Conservation (phyloP, 345 rosid species). For the Linum usitatissimum region DNA sequence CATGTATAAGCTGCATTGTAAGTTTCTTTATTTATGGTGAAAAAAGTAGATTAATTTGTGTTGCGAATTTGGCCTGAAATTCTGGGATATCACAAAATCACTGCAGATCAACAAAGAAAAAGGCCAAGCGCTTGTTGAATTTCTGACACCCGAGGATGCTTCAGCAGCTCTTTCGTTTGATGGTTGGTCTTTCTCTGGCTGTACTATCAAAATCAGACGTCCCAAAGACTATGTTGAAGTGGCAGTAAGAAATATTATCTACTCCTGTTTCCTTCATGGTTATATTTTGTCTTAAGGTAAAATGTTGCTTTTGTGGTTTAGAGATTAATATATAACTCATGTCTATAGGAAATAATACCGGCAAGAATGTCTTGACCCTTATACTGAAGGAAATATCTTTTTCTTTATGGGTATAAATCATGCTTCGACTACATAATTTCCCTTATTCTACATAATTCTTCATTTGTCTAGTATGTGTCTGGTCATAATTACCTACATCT, state of each 20-base stretch:
- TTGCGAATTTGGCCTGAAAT: constrained; percentile 12
- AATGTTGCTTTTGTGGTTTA: neutral
- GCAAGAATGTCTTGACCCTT: neutral
- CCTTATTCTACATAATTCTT: neutral
- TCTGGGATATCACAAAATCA: constrained; percentile 11
- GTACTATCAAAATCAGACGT: constrained; percentile 62
- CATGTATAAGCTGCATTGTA: constrained; percentile 90
- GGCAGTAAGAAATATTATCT: constrained; percentile 52
- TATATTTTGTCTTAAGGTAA: neutral
- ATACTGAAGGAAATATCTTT: neutral
- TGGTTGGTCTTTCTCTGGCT: constrained; percentile 53
- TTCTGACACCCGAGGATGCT: constrained; percentile 93
- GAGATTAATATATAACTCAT: too few relatives aligned
- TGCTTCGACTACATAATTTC: neutral
- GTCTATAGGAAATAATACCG: neutral
- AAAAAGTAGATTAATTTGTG: constrained; percentile 13
- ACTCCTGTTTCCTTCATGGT: constrained; percentile 9
- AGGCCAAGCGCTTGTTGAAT: constrained; percentile 78
- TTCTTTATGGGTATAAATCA: neutral
- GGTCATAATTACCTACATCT: neutral
- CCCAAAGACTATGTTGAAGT: constrained; percentile 75
- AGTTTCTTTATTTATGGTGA: constrained; percentile 27
- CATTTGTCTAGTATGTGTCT: neutral
- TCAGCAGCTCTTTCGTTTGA: constrained; percentile 79
- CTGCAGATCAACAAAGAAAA: constrained; percentile 75